Percentiles rank a stretch among this genome's conserved stretches.
phyloP scores from a whole-genome alignment of 441 rosid genomes.

The Rhodomyrtus psidioides region DNA sequence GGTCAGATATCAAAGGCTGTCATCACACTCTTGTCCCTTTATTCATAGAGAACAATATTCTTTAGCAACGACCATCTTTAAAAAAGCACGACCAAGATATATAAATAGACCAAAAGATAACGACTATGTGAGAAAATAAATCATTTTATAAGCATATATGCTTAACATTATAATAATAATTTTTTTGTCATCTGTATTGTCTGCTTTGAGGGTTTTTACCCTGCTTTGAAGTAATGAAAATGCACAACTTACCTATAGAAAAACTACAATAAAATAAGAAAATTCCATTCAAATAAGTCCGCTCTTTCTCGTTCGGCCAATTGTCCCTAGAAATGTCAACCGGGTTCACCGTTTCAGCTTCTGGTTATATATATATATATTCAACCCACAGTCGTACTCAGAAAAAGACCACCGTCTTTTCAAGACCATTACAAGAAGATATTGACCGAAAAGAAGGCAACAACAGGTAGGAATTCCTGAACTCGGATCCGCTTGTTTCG shows the following conservation, averaged over 20 bases:
- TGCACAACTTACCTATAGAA: neutral
- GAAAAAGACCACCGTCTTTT: neutral
- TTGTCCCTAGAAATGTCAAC: neutral
- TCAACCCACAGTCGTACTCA: neutral
- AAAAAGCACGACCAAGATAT: neutral
- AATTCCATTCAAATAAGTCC: neutral
- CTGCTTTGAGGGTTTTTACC: neutral
- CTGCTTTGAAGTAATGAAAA: neutral
- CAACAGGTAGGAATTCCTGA: neutral
- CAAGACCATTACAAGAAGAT: neutral
- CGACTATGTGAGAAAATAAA: neutral
- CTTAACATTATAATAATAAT: neutral
- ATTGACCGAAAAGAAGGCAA: neutral
- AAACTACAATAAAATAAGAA: neutral
- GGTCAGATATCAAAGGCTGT: neutral
- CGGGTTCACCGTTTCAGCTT: neutral
- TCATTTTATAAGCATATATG: neutral
- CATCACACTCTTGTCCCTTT: neutral
- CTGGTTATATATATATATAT: neutral
- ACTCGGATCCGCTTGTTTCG: neutral
- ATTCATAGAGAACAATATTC: neutral
- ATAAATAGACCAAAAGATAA: neutral
- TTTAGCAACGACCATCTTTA: neutral
- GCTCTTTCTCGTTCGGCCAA: neutral
- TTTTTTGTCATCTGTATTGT: neutral